A percentile compares a stretch with the other conserved stretches of the same genome.
Evolutionary conservation across 2,329 filamentous ascomycete genomes (phyloP).

Genomic region (Talaromyces pinophilus): DNA sequence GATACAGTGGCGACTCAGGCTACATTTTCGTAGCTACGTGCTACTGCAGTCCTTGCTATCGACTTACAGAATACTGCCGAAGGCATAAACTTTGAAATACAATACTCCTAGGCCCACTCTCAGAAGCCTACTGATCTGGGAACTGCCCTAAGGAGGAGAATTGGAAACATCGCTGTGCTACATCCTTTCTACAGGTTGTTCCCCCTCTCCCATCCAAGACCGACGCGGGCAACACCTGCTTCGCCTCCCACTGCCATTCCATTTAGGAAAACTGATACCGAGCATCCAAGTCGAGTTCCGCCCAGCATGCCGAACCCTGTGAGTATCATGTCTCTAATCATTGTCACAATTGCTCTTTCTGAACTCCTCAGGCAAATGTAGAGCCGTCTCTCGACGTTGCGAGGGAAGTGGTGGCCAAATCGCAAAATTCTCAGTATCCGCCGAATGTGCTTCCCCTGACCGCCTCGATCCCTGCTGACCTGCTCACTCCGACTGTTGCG

Average conservation of each 20-base stretch:
- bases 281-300: not conserved
- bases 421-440: constrained; percentile 55
- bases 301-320: not conserved
- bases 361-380: constrained; percentile 46
- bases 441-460: constrained; percentile 81
- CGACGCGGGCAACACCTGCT: not conserved
- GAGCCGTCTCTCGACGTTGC: constrained; percentile 65
- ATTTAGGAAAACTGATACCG: not conserved
- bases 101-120: not conserved
- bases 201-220: not conserved
- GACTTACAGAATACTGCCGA: not conserved
- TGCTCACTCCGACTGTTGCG: constrained; percentile 87
- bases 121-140: not conserved
- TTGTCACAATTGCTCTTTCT: not conserved
- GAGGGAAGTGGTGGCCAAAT: constrained; percentile 56
- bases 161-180: not conserved
- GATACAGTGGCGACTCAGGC: constrained; percentile 3
- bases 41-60: not conserved
- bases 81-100: not conserved
- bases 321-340: not conserved
- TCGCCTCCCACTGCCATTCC: not conserved
- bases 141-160: not conserved
- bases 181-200: not conserved
- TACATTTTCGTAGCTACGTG: not conserved
- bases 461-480: constrained; percentile 83